phyloP scores from a whole-genome alignment of 345 rosid species.

The Eucalyptus regnans region DNA sequence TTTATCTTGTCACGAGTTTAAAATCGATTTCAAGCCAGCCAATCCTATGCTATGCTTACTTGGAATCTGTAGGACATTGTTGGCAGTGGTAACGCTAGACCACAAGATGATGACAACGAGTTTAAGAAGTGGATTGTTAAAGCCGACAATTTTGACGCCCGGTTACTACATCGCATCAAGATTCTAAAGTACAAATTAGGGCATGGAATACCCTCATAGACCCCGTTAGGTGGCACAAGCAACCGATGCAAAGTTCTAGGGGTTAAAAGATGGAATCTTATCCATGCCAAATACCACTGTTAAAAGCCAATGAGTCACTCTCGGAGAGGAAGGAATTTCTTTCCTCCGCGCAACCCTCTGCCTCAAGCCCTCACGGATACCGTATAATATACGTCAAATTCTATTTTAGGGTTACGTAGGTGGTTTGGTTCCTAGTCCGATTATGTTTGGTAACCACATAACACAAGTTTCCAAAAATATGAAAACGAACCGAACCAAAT shows the following conservation, averaged over 20 bases:
- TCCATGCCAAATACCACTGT: neutral
- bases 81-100: neutral
- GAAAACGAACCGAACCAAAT: neutral
- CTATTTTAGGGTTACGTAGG: neutral
- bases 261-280: neutral
- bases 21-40: accelerated
- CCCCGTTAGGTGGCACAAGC: neutral
- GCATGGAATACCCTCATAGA: neutral
- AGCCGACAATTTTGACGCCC: neutral
- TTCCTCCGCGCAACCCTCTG: neutral
- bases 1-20: accelerated
- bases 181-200: neutral
- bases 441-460: neutral
- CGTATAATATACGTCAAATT: neutral
- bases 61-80: neutral
- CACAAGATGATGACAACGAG: neutral
- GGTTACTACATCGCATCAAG: neutral
- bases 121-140: neutral
- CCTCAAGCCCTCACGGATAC: neutral
- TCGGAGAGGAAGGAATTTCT: neutral
- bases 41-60: neutral
- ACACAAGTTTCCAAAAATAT: neutral
- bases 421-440: neutral
- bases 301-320: neutral
- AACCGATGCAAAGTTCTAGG: neutral